Evolutionary conservation across 2,329 filamentous ascomycete species (phyloP), one percentile per base, ranked within the genome.

Genomic region (Reticulascus tulasneorum): DNA sequence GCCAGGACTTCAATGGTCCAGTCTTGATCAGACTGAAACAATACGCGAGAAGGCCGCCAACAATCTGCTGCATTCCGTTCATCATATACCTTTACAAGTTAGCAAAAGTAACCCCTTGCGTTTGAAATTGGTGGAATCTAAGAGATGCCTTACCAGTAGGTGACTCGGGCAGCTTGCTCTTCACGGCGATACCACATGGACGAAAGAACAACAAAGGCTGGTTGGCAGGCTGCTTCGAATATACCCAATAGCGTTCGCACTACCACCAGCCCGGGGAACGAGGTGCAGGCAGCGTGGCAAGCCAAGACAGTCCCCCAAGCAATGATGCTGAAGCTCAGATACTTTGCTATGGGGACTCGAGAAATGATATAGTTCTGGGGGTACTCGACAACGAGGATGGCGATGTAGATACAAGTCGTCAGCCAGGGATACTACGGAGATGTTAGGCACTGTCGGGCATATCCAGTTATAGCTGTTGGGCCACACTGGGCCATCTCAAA

Each of bases 381-480:
- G 51, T 85, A 86, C 55, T 87, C 83, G 46, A 85, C 82, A 29
- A 81, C 59, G 9, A 87, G 64, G 15, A 86, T 78, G 33, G 76
- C 79, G 42, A 86, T 79, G 62, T 86, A 87, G 46, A 87, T 84
- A 66, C 79, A 84, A 10, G 81, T 84, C 0, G 79, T 84, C 33
- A 88, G 64, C 83, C 83, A 87, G 16, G 69, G 73, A 54, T 78
- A 87, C 67, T 85, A 50, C 27, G 49, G 42, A 35, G 52, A 56
- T 6, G 53, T 41, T 19, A 44, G 23, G 10, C 16, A n/a, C n/a
- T n/a, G n/a, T n/a, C n/a, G n/a, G n/a, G n/a, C n/a, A n/a, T n/a
- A n/a, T n/a, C n/a, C n/a, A n/a, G n/a, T n/a, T n/a, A n/a, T n/a
- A n/a, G n/a, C n/a, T n/a, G n/a, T n/a, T n/a, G n/a, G n/a, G n/a